Percentiles rank a stretch among this genome's conserved stretches.
phyloP scores from a whole-genome alignment of 805 yeast species.

The Candida bentonensis region DNA sequence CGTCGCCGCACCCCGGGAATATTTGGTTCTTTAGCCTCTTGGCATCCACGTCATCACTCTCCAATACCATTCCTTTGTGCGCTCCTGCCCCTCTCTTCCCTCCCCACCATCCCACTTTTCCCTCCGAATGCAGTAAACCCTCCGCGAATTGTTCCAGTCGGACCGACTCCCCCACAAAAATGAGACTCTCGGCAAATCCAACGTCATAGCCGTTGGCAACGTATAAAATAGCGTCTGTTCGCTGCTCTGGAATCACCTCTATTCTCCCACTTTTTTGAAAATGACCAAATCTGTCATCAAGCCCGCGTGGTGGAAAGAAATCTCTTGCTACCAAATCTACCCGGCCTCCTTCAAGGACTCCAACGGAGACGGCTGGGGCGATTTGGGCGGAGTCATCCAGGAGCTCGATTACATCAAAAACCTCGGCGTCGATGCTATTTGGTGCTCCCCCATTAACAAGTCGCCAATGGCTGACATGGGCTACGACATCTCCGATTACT shows the following conservation, averaged over 20 bases:
- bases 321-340: constrained; percentile 43
- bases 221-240: too few species aligned
- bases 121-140: not conserved
- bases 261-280: too few species aligned
- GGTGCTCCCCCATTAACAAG: constrained; percentile 46
- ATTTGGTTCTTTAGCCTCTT: too few species aligned
- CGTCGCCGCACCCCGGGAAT: too few species aligned
- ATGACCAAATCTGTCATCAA: not conserved
- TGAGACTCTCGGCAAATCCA: too few species aligned
- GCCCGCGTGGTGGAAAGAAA: constrained; percentile 37
- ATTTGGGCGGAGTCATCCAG: constrained; percentile 37
- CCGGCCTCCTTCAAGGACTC: constrained; percentile 51
- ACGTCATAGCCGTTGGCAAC: not conserved
- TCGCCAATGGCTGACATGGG: constrained; percentile 54
- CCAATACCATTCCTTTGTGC: too few species aligned
- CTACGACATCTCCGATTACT: constrained; percentile 43
- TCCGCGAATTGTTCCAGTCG: not conserved
- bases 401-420: constrained; percentile 37
- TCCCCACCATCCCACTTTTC: not conserved
- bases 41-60: too few species aligned
- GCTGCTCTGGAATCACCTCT: too few species aligned
- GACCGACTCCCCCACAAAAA: not conserved
- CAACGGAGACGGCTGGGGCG: constrained; percentile 47
- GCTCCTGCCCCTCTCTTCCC: too few species aligned
- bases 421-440: constrained; percentile 38